Conservation (phyloP, 306 rosid genomes). For the Prunus fruticosa region DNA sequence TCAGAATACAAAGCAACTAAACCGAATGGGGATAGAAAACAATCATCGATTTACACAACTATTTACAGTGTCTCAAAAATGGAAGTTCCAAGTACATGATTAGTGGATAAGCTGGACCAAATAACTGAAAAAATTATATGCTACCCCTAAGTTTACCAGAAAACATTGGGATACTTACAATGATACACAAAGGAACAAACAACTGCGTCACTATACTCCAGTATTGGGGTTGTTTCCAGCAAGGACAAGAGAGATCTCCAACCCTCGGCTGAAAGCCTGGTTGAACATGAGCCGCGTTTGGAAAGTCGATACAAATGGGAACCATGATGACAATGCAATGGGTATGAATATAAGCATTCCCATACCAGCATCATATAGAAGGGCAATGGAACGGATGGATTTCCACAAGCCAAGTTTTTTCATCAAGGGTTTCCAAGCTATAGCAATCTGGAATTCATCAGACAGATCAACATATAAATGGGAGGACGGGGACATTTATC, state of each 20-base stretch:
- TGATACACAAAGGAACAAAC: neutral
- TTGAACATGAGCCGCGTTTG: constrained; percentile 96
- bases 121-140: too few relatives aligned
- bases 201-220: constrained; percentile 38
- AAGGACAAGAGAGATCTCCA: constrained; percentile 86
- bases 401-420: constrained; percentile 79
- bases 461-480: neutral
- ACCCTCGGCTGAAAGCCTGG: constrained; percentile 93
- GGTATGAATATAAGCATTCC: constrained; percentile 90
- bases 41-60: neutral
- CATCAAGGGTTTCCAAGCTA: constrained; percentile 88
- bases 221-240: constrained; percentile 87
- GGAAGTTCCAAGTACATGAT: neutral
- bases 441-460: constrained; percentile 63
- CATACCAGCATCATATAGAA: constrained; percentile 92
- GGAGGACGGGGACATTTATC: neutral
- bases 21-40: neutral
- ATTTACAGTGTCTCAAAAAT: neutral
- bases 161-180: neutral
- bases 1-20: neutral
- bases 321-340: constrained; percentile 78
- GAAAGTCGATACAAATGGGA: constrained; percentile 91
- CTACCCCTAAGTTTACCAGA: neutral
- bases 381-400: constrained; percentile 76
- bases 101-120: neutral